Base-by-base conservation (phyloP, 257 asterid genomes). In the Petrea volubilis region DNA sequence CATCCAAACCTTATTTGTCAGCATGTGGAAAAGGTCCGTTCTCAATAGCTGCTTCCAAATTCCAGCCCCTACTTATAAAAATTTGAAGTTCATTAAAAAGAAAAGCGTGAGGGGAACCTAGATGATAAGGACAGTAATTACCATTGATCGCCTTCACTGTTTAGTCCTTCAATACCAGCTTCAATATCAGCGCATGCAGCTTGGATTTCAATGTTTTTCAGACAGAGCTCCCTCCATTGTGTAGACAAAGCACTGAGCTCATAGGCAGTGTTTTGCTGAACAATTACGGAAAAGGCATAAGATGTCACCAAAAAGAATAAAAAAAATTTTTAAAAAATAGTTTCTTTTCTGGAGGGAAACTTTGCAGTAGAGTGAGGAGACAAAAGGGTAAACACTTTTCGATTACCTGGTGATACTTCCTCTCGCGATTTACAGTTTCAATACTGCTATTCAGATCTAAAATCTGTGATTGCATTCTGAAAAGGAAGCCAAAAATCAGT, bases 391-490 rank as follows among this genome's bases (percentile, higher is more conserved):
- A 41, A 21, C 53, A 67, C 49, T 63, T 77, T 28, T 27, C 8
- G 56, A 13, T 78, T 75, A 95, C 99, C 97, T 95, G 99, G 81
- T 90, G 97, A 88, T 92, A 95, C 66, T 92, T 95, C 86, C 99
- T 90, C 73, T 95, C 98, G 70, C 99, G 90, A 66, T 95, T 95
- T 60, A 90, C 98, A 18, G 90, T 79, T 80, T 95, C 98, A 20
- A 92, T 90, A 70, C 80, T 79, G 67, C 78, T 90, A 71, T 84
- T 86, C 73, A 95, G 85, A 74, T 88, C 88, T 76, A 78, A 76
- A 66, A 83, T 96, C 79, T 90, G 96, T 55, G 90, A 75, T 82
- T 95, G 96, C 77, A 87, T 78, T 82, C 98, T 92, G 70, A 34
- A 72, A 74, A 23, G 66, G 71, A 78, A 58, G 59, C 69, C 44